These are phyloP conservation scores for Darksidea phi DNA, from an alignment of 495 filamentous ascomycete species.

Conservation along the genomic window DNA sequence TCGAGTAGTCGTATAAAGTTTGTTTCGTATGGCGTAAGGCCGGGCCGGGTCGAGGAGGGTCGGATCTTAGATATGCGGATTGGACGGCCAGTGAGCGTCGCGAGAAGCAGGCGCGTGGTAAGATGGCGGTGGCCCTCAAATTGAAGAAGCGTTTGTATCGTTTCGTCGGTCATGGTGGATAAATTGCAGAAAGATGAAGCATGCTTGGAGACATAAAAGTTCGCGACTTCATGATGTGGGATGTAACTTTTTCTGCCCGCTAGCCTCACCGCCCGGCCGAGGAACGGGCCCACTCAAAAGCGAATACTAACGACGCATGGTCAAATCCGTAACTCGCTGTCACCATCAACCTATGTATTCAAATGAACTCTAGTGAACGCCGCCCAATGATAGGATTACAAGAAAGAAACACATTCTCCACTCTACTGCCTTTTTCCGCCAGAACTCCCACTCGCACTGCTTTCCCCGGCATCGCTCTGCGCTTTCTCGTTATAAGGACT, in stretches of 20 bases:
- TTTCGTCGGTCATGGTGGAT: constrained; percentile 29
- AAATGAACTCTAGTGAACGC: constrained; percentile 17
- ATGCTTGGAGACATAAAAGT: neutral
- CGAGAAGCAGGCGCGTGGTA: constrained; percentile 78
- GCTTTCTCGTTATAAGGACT: constrained; percentile 27
- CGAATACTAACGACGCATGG: too few relatives aligned
- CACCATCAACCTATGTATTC: constrained; percentile 1
- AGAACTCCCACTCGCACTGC: constrained; percentile 23
- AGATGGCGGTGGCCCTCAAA: constrained; percentile 84
- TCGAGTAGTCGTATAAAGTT: constrained; percentile 95
- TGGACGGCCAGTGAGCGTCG: constrained; percentile 85
- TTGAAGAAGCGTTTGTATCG: constrained; percentile 50
- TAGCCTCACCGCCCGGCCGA: too few relatives aligned
- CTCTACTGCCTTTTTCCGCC: constrained; percentile 7
- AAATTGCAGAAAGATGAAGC: neutral
- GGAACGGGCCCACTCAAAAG: too few relatives aligned
- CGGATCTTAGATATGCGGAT: constrained; percentile 93
- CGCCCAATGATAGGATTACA: constrained; percentile 26
- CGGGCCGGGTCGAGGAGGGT: constrained; percentile 77
- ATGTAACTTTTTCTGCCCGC: neutral
- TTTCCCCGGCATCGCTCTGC: constrained; percentile 21
- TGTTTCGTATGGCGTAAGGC: constrained; percentile 87
- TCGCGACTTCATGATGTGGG: neutral
- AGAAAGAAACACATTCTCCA: neutral
- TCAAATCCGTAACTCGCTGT: too few relatives aligned